Conservation (phyloP, 768 basidiomycete genomes). For the Termitomyces sp. region DNA sequence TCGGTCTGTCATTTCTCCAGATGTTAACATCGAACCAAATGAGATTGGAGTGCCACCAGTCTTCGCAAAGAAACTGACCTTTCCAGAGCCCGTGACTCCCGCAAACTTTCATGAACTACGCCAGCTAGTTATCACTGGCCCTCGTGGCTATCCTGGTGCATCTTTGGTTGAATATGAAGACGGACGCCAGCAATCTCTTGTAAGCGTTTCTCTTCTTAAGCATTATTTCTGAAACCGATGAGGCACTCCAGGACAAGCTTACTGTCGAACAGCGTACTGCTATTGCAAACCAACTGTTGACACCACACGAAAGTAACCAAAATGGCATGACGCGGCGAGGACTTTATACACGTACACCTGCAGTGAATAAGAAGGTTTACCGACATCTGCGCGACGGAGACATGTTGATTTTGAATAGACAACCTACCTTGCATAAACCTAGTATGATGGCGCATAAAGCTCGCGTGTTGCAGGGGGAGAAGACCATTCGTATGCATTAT, state of each 20-base stretch:
- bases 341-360: slow-evolving; percentile 69
- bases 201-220: slow-evolving; percentile 22
- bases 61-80: slow-evolving; percentile 94
- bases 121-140: slow-evolving; percentile 86
- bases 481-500: slow-evolving; percentile 99
- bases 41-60: slow-evolving; percentile 98
- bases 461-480: slow-evolving; percentile 88
- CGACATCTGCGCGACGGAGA: slow-evolving; percentile 93
- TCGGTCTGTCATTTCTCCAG: slow-evolving; percentile 99
- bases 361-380: slow-evolving; percentile 96
- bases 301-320: slow-evolving; percentile 76
- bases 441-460: slow-evolving; percentile 99
- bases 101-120: slow-evolving; percentile 86
- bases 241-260: slow-evolving; percentile 62
- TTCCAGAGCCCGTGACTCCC: slow-evolving; percentile 93
- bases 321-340: slow-evolving; percentile 40
- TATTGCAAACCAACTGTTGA: slow-evolving; percentile 91
- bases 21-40: slow-evolving; percentile 98
- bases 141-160: slow-evolving; percentile 86
- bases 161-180: slow-evolving; percentile 95
- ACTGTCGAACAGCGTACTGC: slow-evolving; percentile 88
- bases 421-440: slow-evolving; percentile 97
- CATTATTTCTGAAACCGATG: neutral
- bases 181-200: slow-evolving; percentile 80
- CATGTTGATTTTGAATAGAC: slow-evolving; percentile 91